Percentiles rank a stretch among this genome's conserved stretches.
These are phyloP conservation scores for Phytophthora fragariaefolia DNA, from an alignment of 352 stramenopile genomes.

Conservation along the genomic window DNA sequence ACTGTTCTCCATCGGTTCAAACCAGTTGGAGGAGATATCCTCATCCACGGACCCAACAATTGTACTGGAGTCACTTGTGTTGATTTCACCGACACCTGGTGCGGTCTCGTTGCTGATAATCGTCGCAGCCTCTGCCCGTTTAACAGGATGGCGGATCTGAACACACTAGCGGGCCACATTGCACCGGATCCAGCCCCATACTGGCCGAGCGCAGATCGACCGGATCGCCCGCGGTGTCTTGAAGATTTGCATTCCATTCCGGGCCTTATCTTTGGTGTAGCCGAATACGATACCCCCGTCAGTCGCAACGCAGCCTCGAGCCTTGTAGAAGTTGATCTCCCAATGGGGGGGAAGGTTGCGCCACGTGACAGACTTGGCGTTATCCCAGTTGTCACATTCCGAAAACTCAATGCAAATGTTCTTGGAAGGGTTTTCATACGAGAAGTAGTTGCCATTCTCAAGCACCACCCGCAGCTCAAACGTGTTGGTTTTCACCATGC, in stretches of 20 bases:
- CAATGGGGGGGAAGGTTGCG: slow-evolving; percentile 11
- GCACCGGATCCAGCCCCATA: slow-evolving; percentile 2
- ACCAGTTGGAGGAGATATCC: slow-evolving; percentile 17
- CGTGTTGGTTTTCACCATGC: slow-evolving; percentile 3
- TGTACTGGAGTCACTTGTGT: slow-evolving; percentile 3
- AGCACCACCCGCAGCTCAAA: slow-evolving; percentile 17
- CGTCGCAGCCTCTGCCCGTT: slow-evolving; percentile 1
- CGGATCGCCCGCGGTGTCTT: slow-evolving; percentile 11
- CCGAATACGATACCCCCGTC: slow-evolving; percentile 9
- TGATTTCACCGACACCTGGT: neutral
- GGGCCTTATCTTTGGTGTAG: slow-evolving; percentile 5
- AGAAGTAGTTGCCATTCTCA: slow-evolving; percentile 13
- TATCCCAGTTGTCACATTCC: slow-evolving; percentile 10
- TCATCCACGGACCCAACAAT: neutral
- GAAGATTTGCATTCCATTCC: slow-evolving; percentile 3
- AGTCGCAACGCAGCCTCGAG: slow-evolving; percentile 2
- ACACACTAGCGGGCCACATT: slow-evolving; percentile 16
- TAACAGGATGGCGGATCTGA: slow-evolving; percentile 10
- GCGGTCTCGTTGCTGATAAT: neutral
- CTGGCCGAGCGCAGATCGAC: slow-evolving; percentile 15
- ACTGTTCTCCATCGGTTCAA: slow-evolving; percentile 11
- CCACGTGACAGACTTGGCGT: slow-evolving; percentile 9
- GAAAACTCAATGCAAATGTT: slow-evolving; percentile 18
- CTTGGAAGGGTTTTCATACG: slow-evolving; percentile 9
- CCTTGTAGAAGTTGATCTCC: slow-evolving; percentile 18